These are phyloP conservation scores for Entamoeba moshkovskii DNA, from an alignment of 208 protist genomes.

Conservation along the genomic window DNA sequence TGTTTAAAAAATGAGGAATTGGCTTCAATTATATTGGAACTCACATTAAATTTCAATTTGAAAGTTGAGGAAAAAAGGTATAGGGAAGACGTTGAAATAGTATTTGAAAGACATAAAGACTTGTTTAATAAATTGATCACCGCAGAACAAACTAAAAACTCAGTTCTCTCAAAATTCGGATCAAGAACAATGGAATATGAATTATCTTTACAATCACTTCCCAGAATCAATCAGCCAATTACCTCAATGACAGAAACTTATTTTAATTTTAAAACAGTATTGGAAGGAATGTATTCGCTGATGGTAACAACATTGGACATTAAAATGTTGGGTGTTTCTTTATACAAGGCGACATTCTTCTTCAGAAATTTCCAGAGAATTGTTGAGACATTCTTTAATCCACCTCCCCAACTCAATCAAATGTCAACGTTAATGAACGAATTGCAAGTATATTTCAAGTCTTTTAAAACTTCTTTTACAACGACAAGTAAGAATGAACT, in stretches of 20 bases:
- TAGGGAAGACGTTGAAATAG: background rate
- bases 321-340: background rate
- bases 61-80: background rate
- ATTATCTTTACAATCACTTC: background rate
- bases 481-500: too few relatives aligned
- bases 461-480: too few relatives aligned
- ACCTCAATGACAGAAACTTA: background rate
- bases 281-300: background rate
- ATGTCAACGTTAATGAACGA: background rate
- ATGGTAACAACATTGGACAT: background rate
- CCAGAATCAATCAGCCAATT: background rate
- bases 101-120: background rate
- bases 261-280: background rate
- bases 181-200: background rate
- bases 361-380: background rate
- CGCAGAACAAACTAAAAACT: background rate
- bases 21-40: too few relatives aligned
- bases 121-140: background rate
- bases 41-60: background rate
- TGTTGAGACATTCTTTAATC: background rate
- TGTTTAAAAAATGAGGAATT: too few relatives aligned
- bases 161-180: background rate
- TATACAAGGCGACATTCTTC: background rate
- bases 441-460: background rate
- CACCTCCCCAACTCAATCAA: background rate